Percentiles rank a stretch among this genome's conserved stretches.
These are phyloP conservation scores for Salvia miltiorrhiza DNA, from an alignment of 257 asterid genomes.

Conservation along the genomic window DNA sequence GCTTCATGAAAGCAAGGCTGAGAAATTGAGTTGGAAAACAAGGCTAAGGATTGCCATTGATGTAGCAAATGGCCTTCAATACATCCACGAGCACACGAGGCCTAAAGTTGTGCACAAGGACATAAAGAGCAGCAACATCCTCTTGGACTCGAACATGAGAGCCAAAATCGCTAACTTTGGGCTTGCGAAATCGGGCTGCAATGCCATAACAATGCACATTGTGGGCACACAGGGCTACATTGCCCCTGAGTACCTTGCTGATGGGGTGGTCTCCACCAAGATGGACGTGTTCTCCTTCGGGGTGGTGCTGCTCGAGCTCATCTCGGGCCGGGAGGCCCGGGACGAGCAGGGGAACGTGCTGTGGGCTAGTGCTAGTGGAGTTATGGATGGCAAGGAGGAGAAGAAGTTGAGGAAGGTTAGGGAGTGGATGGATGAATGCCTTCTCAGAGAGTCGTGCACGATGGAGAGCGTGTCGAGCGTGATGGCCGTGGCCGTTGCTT, in stretches of 20 bases:
- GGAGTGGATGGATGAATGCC: constrained; percentile 64
- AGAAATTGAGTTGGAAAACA: constrained; percentile 67
- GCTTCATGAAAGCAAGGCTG: constrained; percentile 54
- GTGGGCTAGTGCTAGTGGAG: constrained; percentile 42
- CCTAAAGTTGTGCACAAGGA: constrained; percentile 94
- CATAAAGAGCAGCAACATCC: constrained; percentile 86
- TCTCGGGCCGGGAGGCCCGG: constrained; percentile 64
- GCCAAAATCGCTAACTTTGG: constrained; percentile 96
- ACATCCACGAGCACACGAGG: constrained; percentile 95
- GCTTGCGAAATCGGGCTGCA: constrained; percentile 84
- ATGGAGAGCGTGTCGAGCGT: constrained; percentile 62
- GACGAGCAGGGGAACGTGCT: constrained; percentile 61
- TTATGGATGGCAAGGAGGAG: constrained; percentile 54
- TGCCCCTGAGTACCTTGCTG: constrained; percentile 74
- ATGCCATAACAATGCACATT: constrained; percentile 95
- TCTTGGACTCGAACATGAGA: constrained; percentile 79
- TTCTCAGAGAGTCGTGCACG: constrained; percentile 39
- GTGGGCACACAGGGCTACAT: constrained; percentile 96
- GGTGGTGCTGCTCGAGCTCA: constrained; percentile 82
- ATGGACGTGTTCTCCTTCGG: constrained; percentile 91
- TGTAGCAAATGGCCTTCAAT: constrained; percentile 88
- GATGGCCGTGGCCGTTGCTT: constrained; percentile 64
- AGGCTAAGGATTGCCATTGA: constrained; percentile 71
- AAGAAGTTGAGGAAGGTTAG: constrained; percentile 40
- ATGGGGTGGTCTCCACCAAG: constrained; percentile 78